Conservation (phyloP, 768 basidiomycete genomes). For the Podaxis rugospora region DNA sequence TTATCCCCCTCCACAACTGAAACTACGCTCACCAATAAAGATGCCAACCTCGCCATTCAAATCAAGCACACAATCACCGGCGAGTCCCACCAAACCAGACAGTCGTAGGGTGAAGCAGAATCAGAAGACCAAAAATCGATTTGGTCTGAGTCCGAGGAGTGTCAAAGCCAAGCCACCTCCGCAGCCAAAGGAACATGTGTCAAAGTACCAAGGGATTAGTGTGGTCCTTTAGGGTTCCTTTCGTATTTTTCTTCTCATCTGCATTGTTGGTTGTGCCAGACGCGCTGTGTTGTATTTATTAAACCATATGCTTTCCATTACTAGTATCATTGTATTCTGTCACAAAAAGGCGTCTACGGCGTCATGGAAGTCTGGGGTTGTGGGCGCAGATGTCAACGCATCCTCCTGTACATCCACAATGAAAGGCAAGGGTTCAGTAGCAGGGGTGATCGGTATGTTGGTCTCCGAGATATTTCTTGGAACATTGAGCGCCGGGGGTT, state of each 20-base stretch:
- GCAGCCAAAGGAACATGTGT: neutral
- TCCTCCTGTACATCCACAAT: neutral
- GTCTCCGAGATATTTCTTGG: neutral
- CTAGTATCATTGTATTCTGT: neutral
- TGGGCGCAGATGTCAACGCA: neutral
- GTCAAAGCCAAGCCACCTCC: neutral
- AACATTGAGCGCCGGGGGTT: neutral
- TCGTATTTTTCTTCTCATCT: conserved; percentile 1
- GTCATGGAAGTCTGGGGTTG: conserved; percentile 14
- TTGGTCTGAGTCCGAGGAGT: neutral
- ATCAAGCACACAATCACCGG: neutral
- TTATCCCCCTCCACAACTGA: neutral
- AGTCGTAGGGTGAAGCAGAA: neutral
- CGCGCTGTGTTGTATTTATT: conserved; percentile 5
- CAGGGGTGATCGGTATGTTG: neutral
- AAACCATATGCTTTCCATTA: conserved; percentile 6
- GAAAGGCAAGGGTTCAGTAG: neutral
- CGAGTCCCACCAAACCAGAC: conserved; percentile 1
- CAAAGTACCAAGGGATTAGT: neutral
- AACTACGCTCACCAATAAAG: neutral
- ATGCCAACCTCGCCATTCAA: neutral
- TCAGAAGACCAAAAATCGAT: neutral
- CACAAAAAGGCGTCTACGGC: conserved; percentile 12
- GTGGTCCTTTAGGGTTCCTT: neutral
- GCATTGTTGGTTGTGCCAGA: conserved; percentile 4